Evolutionary conservation across 495 filamentous ascomycete genomes (phyloP), one percentile per base, ranked within the genome.

Genomic region (Penicillium coffeae): DNA sequence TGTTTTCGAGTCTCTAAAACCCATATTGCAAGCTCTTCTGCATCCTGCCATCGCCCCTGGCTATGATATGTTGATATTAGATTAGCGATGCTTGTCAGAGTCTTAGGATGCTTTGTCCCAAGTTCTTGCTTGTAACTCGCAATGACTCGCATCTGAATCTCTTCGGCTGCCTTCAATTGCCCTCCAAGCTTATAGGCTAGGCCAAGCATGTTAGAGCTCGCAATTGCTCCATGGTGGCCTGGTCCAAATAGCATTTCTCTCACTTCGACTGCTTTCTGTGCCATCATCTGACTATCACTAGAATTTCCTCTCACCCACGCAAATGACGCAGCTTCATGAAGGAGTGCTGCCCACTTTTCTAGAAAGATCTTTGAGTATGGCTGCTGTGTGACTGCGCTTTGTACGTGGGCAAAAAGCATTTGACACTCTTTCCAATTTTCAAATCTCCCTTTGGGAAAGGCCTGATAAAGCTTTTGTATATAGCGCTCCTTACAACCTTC

Each of bases 131-230:
- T 42, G 39, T 10, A 21, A n/a, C 12, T 27, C 39, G 22, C 39
- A 12, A 42, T 42, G 7, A 42, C 19, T 13, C 20, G 39, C 19
- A 25, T 18, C 21, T 42, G 39, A 13, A 42, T 14, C 3, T 46
- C 43, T 38, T 46, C 33, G 2, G 43, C 43, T 46, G 36, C 33
- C 43, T 46, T 22, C 43, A 30, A 37, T 27, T 46, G 13, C 13
- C 43, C 30, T 10, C 43, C 34, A 3, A 25, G 10, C 19, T 3
- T 36, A 25, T 37, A 27, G 8, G 15, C 14, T 20, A 35, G 21
- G 5, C 42, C 30, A 20, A 45, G 30, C 6, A 21, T 36, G 14
- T 45, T n/a, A 2, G 9, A 45, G 21, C 27, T 35, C 2, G 2
- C 12, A 12, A 45, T 0, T 13, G 27, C 21, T 14, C 35, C 35